Base-by-base conservation (phyloP, 2,329 filamentous ascomycete species). In the Metarhizium brunneum region DNA sequence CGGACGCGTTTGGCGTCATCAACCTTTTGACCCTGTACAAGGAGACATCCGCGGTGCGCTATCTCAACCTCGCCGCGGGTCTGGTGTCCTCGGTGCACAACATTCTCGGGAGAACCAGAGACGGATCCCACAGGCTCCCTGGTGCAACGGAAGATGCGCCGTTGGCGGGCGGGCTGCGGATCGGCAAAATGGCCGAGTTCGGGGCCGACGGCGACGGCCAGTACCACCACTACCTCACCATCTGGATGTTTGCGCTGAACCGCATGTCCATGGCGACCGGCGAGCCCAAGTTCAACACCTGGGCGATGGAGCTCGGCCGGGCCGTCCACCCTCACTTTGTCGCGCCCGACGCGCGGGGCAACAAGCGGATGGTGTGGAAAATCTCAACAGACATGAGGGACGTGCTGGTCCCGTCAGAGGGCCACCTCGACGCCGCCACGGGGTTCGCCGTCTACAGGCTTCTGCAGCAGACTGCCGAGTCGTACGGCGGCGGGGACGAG, bases 171-270 rank as follows among this genome's bases (percentile, higher is more conserved):
- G 82, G 82, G 0, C 65, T 85, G 42, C 72, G 82, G 1, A 84
- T 84, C 57, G 82, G 82, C 30, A 84, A 84, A 63, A 58, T 72
- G 13, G 69, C 76, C 2, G 78, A 70, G 13, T 54, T 58, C 0
- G 80, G 80, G 0, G 63, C 69, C 1, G 80, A 84, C 53, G 71
- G 74, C 7, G 81, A 84, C 63, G 81, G 81, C 2, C 81, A 84
- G 63, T 84, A 84, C 57, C 79, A 83, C 60, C 81, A 84, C 61
- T 84, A 84, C 59, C 69, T 84, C 20, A 83, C 80, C 0, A 62
- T 83, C 5, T 85, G 81, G 81, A 83, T 84, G 80, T 83, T 83
- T 63, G 80, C 81, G 2, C 70, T 84, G 4, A 82, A 81, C 61
- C 71, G 81, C 1, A 68, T 82, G 45, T 71, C 76, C 0, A 58